Conservation (phyloP, 148 eudicot species). For the Rhododendron mucronatum region DNA sequence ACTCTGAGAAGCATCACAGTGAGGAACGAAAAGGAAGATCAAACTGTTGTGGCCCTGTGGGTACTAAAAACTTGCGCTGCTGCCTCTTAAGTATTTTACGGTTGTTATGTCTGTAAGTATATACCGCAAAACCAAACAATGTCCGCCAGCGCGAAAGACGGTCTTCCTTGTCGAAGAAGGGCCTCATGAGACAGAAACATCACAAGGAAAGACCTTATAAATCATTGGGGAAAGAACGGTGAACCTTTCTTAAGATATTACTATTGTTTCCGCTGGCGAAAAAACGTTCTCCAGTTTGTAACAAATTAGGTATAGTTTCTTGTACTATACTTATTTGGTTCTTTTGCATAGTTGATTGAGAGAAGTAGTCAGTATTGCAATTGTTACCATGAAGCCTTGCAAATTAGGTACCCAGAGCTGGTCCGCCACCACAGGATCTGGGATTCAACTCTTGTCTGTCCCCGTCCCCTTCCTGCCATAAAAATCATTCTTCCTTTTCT, state of each 20-base stretch:
- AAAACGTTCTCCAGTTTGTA: no score
- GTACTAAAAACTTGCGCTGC: not conserved
- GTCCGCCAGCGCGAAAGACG: not conserved
- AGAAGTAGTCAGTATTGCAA: not conserved
- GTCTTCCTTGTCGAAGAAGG: not conserved
- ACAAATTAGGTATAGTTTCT: not conserved
- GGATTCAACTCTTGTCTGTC: not conserved
- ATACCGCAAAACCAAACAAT: not conserved
- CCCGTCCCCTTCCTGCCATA: not conserved
- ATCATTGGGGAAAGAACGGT: not conserved
- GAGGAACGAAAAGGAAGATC: not conserved
- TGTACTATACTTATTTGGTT: not conserved
- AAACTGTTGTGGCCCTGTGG: not conserved
- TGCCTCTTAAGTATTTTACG: not conserved
- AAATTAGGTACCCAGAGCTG: not conserved
- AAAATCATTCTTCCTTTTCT: not conserved
- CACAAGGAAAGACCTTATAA: not conserved
- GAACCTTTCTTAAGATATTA: not conserved
- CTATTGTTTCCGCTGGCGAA: not conserved
- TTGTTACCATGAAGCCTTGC: not conserved
- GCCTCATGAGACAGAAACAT: not conserved
- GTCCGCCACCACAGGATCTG: not conserved
- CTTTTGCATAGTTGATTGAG: not conserved
- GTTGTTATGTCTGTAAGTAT: not conserved
- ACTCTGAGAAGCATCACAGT: not conserved